Evolutionary conservation across 495 filamentous ascomycete genomes (phyloP).

Genomic region (Hapsidospora chrysogenum): DNA sequence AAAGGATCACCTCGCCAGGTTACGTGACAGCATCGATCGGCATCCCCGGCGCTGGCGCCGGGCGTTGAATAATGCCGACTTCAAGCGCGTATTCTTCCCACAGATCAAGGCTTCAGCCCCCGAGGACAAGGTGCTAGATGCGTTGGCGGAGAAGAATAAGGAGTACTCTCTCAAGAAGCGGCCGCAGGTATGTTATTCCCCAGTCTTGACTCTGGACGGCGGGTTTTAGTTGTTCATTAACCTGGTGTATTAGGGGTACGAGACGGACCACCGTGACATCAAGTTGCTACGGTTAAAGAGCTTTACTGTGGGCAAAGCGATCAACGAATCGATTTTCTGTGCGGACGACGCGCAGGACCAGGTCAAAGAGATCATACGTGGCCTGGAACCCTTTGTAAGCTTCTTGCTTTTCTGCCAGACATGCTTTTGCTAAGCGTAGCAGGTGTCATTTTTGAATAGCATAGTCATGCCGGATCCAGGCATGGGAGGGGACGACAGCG

Average conservation of each 20-base stretch:
- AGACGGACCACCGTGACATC: constrained; percentile 55
- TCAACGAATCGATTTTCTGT: constrained; percentile 40
- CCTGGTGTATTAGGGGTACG: constrained; percentile 43
- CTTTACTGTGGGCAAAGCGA: constrained; percentile 49
- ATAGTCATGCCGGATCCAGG: constrained; percentile 47
- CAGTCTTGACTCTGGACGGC: not conserved
- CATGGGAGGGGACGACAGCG: constrained; percentile 13
- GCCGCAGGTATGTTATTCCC: constrained; percentile 48
- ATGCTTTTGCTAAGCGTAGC: constrained; percentile 6
- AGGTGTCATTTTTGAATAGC: constrained; percentile 47
- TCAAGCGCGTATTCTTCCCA: constrained; percentile 48
- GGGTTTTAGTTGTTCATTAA: constrained; percentile 2
- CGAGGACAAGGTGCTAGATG: constrained; percentile 35
- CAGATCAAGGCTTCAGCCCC: constrained; percentile 36
- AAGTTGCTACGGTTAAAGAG: constrained; percentile 59
- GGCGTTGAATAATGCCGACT: constrained; percentile 36
- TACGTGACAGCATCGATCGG: constrained; percentile 60
- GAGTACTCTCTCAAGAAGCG: constrained; percentile 67
- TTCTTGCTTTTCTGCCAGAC: constrained; percentile 6
- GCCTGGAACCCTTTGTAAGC: constrained; percentile 51
- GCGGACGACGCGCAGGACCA: constrained; percentile 31
- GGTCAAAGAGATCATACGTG: constrained; percentile 34
- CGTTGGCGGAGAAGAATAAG: constrained; percentile 49
- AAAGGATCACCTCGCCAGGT: constrained; percentile 33
- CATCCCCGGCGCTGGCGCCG: constrained; percentile 47